Evolutionary conservation across 352 stramenopile species (phyloP).

Genomic region (Phytopythium chamaehyphon): DNA sequence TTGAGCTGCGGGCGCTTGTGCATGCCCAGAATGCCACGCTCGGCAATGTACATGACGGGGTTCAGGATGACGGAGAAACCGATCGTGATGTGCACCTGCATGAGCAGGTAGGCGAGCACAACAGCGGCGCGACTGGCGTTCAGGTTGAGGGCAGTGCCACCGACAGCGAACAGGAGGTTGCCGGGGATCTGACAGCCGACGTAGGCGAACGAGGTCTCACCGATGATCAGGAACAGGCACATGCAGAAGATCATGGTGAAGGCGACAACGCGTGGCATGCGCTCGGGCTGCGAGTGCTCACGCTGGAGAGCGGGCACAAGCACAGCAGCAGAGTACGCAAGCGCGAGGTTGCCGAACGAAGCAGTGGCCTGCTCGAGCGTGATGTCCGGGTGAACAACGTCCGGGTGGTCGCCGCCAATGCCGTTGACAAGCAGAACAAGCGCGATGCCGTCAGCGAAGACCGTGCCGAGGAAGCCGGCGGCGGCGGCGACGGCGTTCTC

Average conservation of each 20-base stretch:
- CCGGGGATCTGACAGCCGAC: conserved; percentile 62
- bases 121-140: conserved; percentile 39
- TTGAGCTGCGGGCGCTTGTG: conserved; percentile 38
- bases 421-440: conserved; percentile 34
- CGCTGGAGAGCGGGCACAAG: conserved; percentile 56
- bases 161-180: conserved; percentile 61
- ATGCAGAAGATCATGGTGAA: conserved; percentile 45
- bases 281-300: conserved; percentile 54
- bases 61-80: conserved; percentile 56
- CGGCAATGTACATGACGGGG: conserved; percentile 51
- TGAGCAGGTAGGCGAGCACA: conserved; percentile 54
- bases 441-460: conserved; percentile 51
- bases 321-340: conserved; percentile 55
- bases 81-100: conserved; percentile 65
- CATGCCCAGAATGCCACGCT: conserved; percentile 52
- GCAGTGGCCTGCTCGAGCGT: conserved; percentile 42
- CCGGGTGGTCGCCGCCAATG: conserved; percentile 37
- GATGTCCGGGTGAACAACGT: conserved; percentile 31
- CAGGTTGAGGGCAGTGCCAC: conserved; percentile 34
- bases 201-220: conserved; percentile 28
- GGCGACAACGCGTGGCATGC: conserved; percentile 49
- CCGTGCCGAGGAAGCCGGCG: conserved; percentile 44
- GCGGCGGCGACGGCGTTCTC: conserved; percentile 51
- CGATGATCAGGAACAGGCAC: conserved; percentile 51
- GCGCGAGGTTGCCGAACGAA: conserved; percentile 54